These are phyloP conservation scores for Fraxinus baroniana DNA, from an alignment of 305 asterid species.

Conservation along the genomic window DNA sequence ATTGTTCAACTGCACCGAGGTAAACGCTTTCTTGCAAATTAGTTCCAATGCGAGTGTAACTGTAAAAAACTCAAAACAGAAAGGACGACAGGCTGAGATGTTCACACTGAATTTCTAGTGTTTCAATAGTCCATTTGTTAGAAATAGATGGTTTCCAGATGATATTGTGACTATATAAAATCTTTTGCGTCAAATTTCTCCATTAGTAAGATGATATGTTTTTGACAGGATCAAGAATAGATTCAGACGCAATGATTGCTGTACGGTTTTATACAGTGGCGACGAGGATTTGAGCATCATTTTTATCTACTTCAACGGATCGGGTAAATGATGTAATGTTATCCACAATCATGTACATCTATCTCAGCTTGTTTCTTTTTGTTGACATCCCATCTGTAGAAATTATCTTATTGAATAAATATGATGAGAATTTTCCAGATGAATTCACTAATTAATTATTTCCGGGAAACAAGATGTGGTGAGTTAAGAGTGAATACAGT, in stretches of 20 bases:
- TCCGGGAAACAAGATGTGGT: neutral
- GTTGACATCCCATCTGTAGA: constrained; percentile 24
- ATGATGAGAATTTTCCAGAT: constrained; percentile 1
- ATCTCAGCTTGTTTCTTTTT: constrained; percentile 18
- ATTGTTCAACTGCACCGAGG: neutral
- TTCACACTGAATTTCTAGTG: neutral
- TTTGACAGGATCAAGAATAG: neutral
- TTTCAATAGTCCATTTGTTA: neutral
- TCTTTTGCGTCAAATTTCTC: neutral
- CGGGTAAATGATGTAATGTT: constrained; percentile 10
- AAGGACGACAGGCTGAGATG: neutral
- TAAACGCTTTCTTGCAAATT: neutral
- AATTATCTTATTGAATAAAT: constrained; percentile 11
- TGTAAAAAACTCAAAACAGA: neutral
- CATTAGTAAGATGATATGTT: neutral
- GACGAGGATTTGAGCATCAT: constrained; percentile 13
- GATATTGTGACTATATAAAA: neutral
- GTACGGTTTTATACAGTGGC: neutral
- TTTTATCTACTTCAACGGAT: neutral
- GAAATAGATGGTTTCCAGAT: neutral
- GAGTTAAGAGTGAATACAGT: neutral
- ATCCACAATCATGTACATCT: constrained; percentile 23
- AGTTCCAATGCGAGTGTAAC: neutral
- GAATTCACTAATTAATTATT: neutral
- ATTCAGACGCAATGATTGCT: neutral